Conservation (phyloP, 345 rosid species). For the Jatropha curcas region DNA sequence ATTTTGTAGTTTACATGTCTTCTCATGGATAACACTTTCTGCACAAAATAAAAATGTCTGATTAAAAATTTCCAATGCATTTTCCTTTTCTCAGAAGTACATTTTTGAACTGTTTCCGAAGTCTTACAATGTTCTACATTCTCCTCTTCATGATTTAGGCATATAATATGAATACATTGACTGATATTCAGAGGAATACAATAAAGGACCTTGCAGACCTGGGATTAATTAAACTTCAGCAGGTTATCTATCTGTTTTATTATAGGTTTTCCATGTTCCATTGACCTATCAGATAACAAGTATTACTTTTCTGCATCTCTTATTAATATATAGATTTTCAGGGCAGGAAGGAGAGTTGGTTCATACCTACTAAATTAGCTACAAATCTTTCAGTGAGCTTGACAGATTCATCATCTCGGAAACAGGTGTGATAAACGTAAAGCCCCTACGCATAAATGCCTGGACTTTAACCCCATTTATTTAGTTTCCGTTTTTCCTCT, state of each 20-base stretch:
- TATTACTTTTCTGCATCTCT: slow-evolving; percentile 9
- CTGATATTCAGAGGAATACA: slow-evolving; percentile 61
- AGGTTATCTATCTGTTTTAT: slow-evolving; percentile 45
- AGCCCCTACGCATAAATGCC: slow-evolving; percentile 1
- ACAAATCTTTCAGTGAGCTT: slow-evolving; percentile 89
- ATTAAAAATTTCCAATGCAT: neutral
- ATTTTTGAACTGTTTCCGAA: slow-evolving; percentile 7
- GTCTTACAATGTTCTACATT: neutral
- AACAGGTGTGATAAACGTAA: slow-evolving; percentile 55
- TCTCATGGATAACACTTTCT: neutral
- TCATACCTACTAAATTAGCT: slow-evolving; percentile 89
- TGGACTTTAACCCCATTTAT: neutral
- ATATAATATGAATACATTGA: slow-evolving; percentile 77
- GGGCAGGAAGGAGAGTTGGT: slow-evolving; percentile 97
- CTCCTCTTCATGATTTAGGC: slow-evolving; percentile 47
- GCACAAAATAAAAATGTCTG: neutral
- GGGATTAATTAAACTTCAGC: slow-evolving; percentile 96
- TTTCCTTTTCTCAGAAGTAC: neutral
- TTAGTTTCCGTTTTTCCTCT: neutral
- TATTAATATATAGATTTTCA: slow-evolving; percentile 28
- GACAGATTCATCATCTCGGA: slow-evolving; percentile 81
- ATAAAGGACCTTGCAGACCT: slow-evolving; percentile 92
- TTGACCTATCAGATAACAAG: neutral
- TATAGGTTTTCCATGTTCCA: neutral
- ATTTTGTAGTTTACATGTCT: neutral